Percentiles rank a stretch among this genome's conserved stretches.
These are phyloP conservation scores for Lagerstroemia speciosa DNA, from an alignment of 345 rosid genomes.

Conservation along the genomic window DNA sequence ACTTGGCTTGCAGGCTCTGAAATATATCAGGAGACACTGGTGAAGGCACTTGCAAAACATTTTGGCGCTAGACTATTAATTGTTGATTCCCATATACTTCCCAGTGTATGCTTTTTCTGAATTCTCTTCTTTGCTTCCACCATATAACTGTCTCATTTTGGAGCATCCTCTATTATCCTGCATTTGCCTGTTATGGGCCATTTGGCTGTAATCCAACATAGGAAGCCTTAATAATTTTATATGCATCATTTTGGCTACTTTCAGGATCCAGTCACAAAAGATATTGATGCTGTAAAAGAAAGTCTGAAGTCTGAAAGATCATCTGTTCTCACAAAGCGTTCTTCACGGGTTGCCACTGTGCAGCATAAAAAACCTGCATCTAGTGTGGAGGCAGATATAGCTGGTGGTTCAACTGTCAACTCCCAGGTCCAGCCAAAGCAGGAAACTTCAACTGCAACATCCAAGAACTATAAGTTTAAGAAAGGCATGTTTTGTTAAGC, in stretches of 20 bases:
- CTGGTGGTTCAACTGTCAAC: slow-evolving; percentile 68
- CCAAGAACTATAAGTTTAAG: slow-evolving; percentile 69
- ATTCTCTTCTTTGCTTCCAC: not conserved
- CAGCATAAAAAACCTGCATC: slow-evolving; percentile 82
- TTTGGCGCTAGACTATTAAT: slow-evolving; percentile 72
- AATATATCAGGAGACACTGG: slow-evolving; percentile 90
- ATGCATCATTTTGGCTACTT: slow-evolving; percentile 10
- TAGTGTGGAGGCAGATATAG: slow-evolving; percentile 89
- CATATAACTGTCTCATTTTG: not conserved
- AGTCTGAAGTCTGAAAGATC: slow-evolving; percentile 60
- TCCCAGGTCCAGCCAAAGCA: slow-evolving; percentile 75
- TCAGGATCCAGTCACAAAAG: slow-evolving; percentile 64
- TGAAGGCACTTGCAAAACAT: slow-evolving; percentile 83
- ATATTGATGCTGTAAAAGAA: slow-evolving; percentile 63
- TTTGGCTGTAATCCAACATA: not conserved
- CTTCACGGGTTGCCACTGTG: slow-evolving; percentile 42
- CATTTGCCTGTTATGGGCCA: not conserved
- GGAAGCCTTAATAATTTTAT: not conserved
- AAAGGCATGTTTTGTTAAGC: slow-evolving; percentile 40
- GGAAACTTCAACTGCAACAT: slow-evolving; percentile 89
- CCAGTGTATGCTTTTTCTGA: slow-evolving; percentile 62
- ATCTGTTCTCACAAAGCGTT: slow-evolving; percentile 54
- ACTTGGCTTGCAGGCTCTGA: slow-evolving; percentile 64
- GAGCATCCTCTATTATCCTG: not conserved
- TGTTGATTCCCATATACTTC: slow-evolving; percentile 77